Percentiles rank a stretch among this genome's conserved stretches.
These are phyloP conservation scores for Eucalyptus guilfoylei DNA, from an alignment of 345 rosid species.

Conservation along the genomic window DNA sequence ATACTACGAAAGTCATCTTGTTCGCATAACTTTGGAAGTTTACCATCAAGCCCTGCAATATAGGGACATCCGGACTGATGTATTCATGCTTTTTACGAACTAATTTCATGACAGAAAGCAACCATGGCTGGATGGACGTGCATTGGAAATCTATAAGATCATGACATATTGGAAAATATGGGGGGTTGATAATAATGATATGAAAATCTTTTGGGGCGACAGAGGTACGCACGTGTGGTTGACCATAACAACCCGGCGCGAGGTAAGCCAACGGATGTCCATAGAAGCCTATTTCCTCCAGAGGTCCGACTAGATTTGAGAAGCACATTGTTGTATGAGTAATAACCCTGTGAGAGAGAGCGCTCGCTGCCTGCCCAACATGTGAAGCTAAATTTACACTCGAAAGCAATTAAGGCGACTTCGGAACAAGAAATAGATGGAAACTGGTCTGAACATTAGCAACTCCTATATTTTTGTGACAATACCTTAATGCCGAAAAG, in stretches of 20 bases:
- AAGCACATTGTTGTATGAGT: slow-evolving; percentile 13
- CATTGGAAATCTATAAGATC: not conserved
- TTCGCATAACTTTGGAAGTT: slow-evolving; percentile 24
- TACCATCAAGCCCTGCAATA: slow-evolving; percentile 26
- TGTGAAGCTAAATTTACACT: not conserved
- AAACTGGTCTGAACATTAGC: not conserved
- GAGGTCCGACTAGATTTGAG: slow-evolving; percentile 17
- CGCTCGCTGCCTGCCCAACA: slow-evolving; percentile 3
- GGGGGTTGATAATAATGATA: not conserved
- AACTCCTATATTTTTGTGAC: not conserved
- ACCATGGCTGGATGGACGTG: not conserved
- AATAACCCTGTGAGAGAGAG: slow-evolving; percentile 5
- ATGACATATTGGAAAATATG: not conserved
- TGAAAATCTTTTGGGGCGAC: not conserved
- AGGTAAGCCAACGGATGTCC: slow-evolving; percentile 13
- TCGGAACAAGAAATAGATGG: not conserved
- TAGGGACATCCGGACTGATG: not conserved
- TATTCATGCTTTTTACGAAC: not conserved
- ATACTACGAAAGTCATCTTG: slow-evolving; percentile 20
- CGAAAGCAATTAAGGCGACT: not conserved
- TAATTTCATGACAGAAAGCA: not conserved
- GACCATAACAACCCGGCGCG: slow-evolving; percentile 17
- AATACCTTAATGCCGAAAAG: slow-evolving; percentile 4
- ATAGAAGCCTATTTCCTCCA: slow-evolving; percentile 9
- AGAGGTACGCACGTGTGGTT: slow-evolving; percentile 1